Evolutionary conservation across 2,329 filamentous ascomycete genomes (phyloP).

Genomic region (Trichophyton simii): DNA sequence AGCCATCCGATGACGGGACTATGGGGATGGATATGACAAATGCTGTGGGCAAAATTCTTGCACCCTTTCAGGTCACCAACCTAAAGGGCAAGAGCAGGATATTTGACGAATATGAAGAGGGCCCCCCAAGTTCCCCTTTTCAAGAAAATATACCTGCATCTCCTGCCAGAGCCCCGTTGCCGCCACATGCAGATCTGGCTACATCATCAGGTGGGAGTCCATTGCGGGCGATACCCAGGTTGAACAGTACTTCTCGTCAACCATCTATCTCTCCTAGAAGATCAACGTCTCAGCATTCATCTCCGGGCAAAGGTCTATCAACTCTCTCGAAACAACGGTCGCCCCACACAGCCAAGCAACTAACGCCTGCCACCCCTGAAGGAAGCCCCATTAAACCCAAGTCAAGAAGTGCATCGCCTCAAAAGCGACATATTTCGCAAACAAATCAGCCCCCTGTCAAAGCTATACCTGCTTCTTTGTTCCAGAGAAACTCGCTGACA

Average conservation of each 20-base stretch:
- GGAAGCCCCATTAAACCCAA: conserved; percentile 6
- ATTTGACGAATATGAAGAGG: conserved; percentile 39
- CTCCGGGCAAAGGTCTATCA: conserved; percentile 27
- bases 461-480: conserved; percentile 34
- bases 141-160: conserved; percentile 25
- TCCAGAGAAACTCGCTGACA: conserved; percentile 42
- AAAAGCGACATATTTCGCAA: conserved; percentile 30
- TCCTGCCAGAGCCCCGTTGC: conserved; percentile 18
- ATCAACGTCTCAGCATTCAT: conserved; percentile 25
- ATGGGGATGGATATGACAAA: conserved; percentile 57
- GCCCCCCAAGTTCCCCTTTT: conserved; percentile 37
- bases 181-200: conserved; percentile 27
- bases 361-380: conserved; percentile 7
- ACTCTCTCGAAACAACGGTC: conserved; percentile 25
- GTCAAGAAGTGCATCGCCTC: conserved; percentile 30
- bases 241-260: conserved; percentile 34
- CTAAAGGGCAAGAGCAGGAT: conserved; percentile 43
- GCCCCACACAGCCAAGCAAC: neutral
- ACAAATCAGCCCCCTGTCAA: conserved; percentile 28
- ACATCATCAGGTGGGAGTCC: conserved; percentile 44
- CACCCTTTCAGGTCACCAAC: conserved; percentile 33
- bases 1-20: conserved; percentile 33
- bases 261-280: conserved; percentile 34
- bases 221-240: conserved; percentile 41
- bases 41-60: conserved; percentile 50